phyloP scores from a whole-genome alignment of 1,284 basidiomycete genomes.

The Ganoderma lingzhi region DNA sequence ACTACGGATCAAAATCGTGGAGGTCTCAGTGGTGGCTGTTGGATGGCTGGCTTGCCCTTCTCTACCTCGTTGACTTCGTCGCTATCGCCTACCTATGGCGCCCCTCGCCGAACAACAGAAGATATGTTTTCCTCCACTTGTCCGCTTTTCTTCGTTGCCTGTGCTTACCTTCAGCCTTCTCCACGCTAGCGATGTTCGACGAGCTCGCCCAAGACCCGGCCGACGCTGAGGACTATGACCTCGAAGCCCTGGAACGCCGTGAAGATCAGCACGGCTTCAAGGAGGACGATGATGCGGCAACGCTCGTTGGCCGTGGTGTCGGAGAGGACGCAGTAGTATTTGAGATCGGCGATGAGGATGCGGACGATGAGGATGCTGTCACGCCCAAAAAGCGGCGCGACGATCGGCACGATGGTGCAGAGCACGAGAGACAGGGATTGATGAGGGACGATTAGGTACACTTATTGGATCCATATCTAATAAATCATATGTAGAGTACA shows the following conservation, averaged over 20 bases:
- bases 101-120: conserved; percentile 91
- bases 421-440: conserved; percentile 69
- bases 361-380: conserved; percentile 62
- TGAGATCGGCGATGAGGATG: conserved; percentile 91
- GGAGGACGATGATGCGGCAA: conserved; percentile 72
- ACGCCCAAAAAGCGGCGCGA: conserved; percentile 56
- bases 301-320: conserved; percentile 67
- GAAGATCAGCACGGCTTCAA: conserved; percentile 53
- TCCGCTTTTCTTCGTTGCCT: conserved; percentile 28
- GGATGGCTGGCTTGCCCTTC: conserved; percentile 92
- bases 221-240: conserved; percentile 93
- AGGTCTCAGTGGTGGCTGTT: conserved; percentile 93
- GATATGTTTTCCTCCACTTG: conserved; percentile 58
- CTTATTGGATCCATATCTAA: conserved; percentile 38
- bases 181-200: conserved; percentile 83
- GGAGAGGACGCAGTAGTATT: conserved; percentile 86
- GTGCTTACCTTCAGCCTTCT: conserved; percentile 44
- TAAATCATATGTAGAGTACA: conserved; percentile 62
- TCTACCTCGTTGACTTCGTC: conserved; percentile 85
- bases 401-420: conserved; percentile 55
- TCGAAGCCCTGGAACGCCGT: conserved; percentile 74
- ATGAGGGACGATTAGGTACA: conserved; percentile 53
- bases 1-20: conserved; percentile 96
- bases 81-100: conserved; percentile 93
- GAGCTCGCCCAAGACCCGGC: conserved; percentile 90